Conservation (phyloP, 2,329 filamentous ascomycete species). For the Zalaria sp. region DNA sequence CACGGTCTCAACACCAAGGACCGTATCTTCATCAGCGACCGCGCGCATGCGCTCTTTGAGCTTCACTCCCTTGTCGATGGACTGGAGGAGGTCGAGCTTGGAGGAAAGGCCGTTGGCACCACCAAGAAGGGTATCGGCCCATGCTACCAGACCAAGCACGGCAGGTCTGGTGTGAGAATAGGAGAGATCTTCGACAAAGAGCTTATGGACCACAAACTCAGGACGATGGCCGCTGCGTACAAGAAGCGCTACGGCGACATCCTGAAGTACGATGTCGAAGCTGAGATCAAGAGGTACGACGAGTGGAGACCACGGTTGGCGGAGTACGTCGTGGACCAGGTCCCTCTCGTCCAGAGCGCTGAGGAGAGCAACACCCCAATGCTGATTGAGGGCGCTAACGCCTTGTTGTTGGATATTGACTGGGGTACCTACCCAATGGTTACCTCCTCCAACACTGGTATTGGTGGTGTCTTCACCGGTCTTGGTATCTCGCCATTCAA, state of each 20-base stretch:
- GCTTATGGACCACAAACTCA: slow-evolving; percentile 52
- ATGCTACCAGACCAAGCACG: slow-evolving; percentile 49
- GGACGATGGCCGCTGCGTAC: slow-evolving; percentile 46
- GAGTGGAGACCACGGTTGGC: slow-evolving; percentile 43
- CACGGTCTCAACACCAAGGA: slow-evolving; percentile 46
- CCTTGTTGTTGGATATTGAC: slow-evolving; percentile 54
- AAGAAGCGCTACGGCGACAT: slow-evolving; percentile 56
- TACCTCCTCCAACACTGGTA: slow-evolving; percentile 45
- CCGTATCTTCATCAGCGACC: slow-evolving; percentile 49
- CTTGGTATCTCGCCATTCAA: slow-evolving; percentile 47
- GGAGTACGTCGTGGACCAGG: slow-evolving; percentile 51
- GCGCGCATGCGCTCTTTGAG: slow-evolving; percentile 50
- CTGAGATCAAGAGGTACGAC: slow-evolving; percentile 50
- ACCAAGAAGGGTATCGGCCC: slow-evolving; percentile 36
- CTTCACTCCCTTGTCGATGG: slow-evolving; percentile 56
- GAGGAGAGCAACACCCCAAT: slow-evolving; percentile 46
- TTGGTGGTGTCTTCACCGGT: slow-evolving; percentile 49
- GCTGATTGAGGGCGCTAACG: slow-evolving; percentile 55
- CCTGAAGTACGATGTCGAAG: slow-evolving; percentile 53
- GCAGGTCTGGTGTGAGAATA: slow-evolving; percentile 52
- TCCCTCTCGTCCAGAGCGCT: slow-evolving; percentile 47
- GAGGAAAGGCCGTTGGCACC: slow-evolving; percentile 36
- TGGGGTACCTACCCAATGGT: slow-evolving; percentile 49
- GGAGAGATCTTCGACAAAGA: slow-evolving; percentile 54
- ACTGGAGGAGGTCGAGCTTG: slow-evolving; percentile 41